phyloP scores from a whole-genome alignment of 352 stramenopile species.

The Phytophthora palmivora region DNA sequence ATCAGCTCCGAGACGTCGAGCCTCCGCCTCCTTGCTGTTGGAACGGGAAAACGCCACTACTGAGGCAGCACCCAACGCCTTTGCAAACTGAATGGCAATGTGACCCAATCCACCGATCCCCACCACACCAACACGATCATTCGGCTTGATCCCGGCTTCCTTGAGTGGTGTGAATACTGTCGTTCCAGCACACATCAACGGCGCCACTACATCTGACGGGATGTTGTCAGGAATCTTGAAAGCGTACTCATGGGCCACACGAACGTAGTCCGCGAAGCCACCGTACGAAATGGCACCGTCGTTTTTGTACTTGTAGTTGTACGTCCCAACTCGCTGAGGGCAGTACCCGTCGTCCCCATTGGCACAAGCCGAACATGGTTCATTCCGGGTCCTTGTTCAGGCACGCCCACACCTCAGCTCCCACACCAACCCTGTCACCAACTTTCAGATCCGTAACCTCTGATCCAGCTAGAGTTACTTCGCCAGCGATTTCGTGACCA shows the following conservation, averaged over 20 bases:
- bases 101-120: conserved; percentile 17
- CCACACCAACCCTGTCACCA: conserved; percentile 16
- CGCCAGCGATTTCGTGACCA: conserved; percentile 36
- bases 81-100: conserved; percentile 25
- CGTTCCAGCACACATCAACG: conserved; percentile 18
- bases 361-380: conserved; percentile 61
- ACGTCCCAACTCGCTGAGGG: conserved; percentile 49
- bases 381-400: conserved; percentile 56
- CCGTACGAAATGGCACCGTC: conserved; percentile 51
- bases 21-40: conserved; percentile 58
- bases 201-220: conserved; percentile 19
- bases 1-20: conserved; percentile 55
- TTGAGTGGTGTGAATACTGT: conserved; percentile 24
- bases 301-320: conserved; percentile 47
- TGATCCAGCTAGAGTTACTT: conserved; percentile 13
- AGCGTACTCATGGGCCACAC: conserved; percentile 63
- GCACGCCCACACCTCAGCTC: conserved; percentile 54
- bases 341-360: conserved; percentile 71
- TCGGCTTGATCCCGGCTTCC: conserved; percentile 10
- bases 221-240: conserved; percentile 46
- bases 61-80: conserved; percentile 49
- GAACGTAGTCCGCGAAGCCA: conserved; percentile 76
- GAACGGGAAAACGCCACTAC: conserved; percentile 65
- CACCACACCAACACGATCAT: conserved; percentile 19
- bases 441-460: conserved; percentile 16